Evolutionary conservation across 2,329 filamentous ascomycete genomes (phyloP), one percentile per base, ranked within the genome.

Genomic region (Cordyceps cicadae): DNA sequence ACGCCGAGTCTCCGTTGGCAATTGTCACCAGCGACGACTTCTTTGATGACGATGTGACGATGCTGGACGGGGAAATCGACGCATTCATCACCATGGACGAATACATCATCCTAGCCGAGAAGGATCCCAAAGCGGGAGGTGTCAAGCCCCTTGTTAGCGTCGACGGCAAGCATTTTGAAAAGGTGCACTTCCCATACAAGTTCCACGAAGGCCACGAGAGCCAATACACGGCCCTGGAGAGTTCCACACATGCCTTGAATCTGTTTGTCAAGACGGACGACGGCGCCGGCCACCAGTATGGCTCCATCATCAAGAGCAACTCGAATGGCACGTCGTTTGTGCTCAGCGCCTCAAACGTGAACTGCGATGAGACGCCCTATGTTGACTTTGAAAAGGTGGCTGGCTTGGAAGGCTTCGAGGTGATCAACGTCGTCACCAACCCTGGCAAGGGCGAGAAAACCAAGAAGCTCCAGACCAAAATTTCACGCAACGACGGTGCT

Each of bases 311-410:
- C 74, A 99, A 97, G 83, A 97, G 92, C 70, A 99, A 99, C 77
- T 97, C 92, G 68, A 97, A 99, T 70, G 94, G 94, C 59, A 99
- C 94, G 0, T 94, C 89, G 1, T 99, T 97, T 69, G 90, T 96
- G 14, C 78, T 96, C 65, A 95, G 90, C 72, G 80, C 94, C 26
- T 79, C 84, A 54, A 85, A 84, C 21, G 91, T 97, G 70, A 97
- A 97, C 73, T 84, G 90, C 66, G 86, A 97, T 70, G 77, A 81
- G 14, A 67, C 72, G 2, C 92, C 87, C 49, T 97, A 87, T 69
- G 93, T 96, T 50, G 94, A 99, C 71, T 99, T 96, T 73, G 94
- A 99, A 72, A 97, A 96, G 77, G 91, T 97, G 79, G 83, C 89
- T 53, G 92, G 92, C 3, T 79, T 99, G 15, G 93, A 99, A 73